Evolutionary conservation across 2,329 filamentous ascomycete species (phyloP), one percentile per base, ranked within the genome.

Genomic region (Monilinia aucupariae): DNA sequence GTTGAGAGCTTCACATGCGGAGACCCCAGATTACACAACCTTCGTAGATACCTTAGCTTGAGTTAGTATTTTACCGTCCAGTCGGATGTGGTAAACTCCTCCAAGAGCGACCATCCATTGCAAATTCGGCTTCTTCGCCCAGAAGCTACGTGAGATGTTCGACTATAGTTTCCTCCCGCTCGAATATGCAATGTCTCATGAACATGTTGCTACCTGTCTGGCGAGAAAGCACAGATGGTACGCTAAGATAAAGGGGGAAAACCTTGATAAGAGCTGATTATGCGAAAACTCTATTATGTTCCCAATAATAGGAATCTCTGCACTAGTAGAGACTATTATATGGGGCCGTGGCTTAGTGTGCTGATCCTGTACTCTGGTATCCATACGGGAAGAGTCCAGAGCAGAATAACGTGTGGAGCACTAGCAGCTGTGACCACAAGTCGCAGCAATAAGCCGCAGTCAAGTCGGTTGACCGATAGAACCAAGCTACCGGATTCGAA

Each of bases 81-180:
- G 27, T 37, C 4, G 41, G 20, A 34, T 34, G 41, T 25, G 30
- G 41, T 5, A 9, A n/a, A 34, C 27, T 25, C 27, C 5, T 45
- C 43, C 30, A 34, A 47, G 7, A 45, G 15, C 27, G 17, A 34
- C 41, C 27, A 45, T 32, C 22, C n/a, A 34, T 22, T 8, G 15
- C 34, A 4, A 8, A 43, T 22, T 25, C 15, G 27, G 30, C 27
- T 56, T 25, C 54, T 27, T 45, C 20, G 27, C 25, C 30, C 41
- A n/a, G 8, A 4, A 22, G n/a, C 13, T 20, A 32, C 15, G 20
- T n/a, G 13, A 15, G 13, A 25, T 34, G 17, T 47, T 25, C 30
- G 53, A 56, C 41, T 47, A 34, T 47, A 22, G 7, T 47, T 56
- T 56, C n/a, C 41, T 56, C 43, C 27, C 54, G 27, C 25, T 34